These are phyloP conservation scores for Fragaria iinumae DNA, from an alignment of 306 rosid species.

Conservation along the genomic window DNA sequence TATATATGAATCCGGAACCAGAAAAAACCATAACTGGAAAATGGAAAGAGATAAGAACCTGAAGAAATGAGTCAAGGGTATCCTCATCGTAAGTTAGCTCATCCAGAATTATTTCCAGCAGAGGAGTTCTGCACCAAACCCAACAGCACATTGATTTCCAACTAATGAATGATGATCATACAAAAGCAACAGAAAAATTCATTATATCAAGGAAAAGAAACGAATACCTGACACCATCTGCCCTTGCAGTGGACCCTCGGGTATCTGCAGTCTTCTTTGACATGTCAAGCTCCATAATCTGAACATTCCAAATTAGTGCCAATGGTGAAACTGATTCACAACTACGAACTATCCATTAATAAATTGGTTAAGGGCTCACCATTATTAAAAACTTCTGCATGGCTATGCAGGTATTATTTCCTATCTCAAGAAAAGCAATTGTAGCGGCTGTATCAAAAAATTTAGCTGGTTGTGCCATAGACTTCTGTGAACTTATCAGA, in stretches of 20 bases:
- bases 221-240: conserved; percentile 70
- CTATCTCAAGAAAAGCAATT: conserved; percentile 57
- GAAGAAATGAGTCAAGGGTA: conserved; percentile 58
- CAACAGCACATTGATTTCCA: conserved; percentile 15
- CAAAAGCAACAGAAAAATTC: neutral
- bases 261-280: conserved; percentile 66
- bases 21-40: neutral
- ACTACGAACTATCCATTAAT: conserved; percentile 9
- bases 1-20: neutral
- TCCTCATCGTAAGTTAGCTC: conserved; percentile 68
- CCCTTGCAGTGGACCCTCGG: conserved; percentile 63
- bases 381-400: conserved; percentile 57
- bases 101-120: conserved; percentile 73
- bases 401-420: conserved; percentile 50
- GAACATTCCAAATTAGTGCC: conserved; percentile 35
- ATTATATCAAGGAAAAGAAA: conserved; percentile 20
- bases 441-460: conserved; percentile 36
- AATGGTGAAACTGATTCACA: conserved; percentile 14
- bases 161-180: neutral
- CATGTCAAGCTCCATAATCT: conserved; percentile 79
- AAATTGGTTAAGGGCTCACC: conserved; percentile 32
- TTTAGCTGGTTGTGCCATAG: conserved; percentile 34
- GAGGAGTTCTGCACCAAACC: conserved; percentile 59
- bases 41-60: conserved; percentile 44
- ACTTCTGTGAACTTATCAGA: conserved; percentile 33